Conservation (phyloP, 306 rosid species). For the Citrullus amarus region DNA sequence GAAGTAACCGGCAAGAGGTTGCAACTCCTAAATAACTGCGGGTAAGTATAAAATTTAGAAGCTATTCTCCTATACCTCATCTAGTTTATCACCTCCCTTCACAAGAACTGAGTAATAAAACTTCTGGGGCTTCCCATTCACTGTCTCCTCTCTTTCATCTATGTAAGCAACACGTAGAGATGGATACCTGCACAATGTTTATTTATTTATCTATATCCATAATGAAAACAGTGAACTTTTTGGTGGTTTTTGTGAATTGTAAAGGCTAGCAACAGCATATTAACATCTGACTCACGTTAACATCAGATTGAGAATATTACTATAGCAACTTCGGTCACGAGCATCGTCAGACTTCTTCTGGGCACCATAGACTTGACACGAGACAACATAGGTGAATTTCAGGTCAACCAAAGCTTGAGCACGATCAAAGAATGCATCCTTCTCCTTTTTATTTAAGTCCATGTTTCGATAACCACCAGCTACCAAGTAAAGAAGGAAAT, state of each 20-base stretch:
- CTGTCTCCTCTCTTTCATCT: slow-evolving; percentile 58
- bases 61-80: slow-evolving; percentile 53
- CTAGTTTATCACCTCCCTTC: slow-evolving; percentile 86
- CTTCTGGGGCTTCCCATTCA: slow-evolving; percentile 35
- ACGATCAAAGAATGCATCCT: slow-evolving; percentile 16
- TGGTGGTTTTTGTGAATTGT: neutral
- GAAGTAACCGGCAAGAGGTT: neutral
- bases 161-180: slow-evolving; percentile 93
- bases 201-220: neutral
- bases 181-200: slow-evolving; percentile 37
- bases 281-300: slow-evolving; percentile 44
- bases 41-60: slow-evolving; percentile 4
- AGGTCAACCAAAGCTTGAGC: slow-evolving; percentile 83
- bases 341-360: slow-evolving; percentile 51
- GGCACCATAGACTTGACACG: slow-evolving; percentile 76
- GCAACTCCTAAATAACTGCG: neutral
- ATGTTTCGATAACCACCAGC: slow-evolving; percentile 35
- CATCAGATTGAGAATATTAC: slow-evolving; percentile 70
- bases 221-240: neutral
- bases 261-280: slow-evolving; percentile 1
- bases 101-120: slow-evolving; percentile 71
- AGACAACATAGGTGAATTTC: slow-evolving; percentile 90
- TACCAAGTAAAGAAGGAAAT: slow-evolving; percentile 21
- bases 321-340: slow-evolving; percentile 44
- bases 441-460: slow-evolving; percentile 11